Evolutionary conservation across 2,329 filamentous ascomycete species (phyloP), one percentile per base, ranked within the genome.

Genomic region (Neonectria coccinea): DNA sequence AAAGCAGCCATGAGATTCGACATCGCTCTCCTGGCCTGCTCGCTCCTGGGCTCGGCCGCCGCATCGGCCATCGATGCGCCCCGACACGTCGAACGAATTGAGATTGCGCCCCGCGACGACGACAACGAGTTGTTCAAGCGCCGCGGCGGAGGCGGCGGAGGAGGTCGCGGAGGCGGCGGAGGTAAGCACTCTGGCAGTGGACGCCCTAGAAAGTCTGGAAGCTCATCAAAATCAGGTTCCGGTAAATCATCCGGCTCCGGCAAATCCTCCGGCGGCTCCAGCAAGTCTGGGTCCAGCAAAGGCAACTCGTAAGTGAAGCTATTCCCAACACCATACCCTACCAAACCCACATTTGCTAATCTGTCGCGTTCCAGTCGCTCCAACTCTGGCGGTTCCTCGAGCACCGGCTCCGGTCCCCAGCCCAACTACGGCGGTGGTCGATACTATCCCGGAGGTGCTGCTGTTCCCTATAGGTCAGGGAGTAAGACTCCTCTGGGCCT

Each of bases 381-480:
- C 55, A 83, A 81, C 62, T 33, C 71, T 0, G 87, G 87, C 68
- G 87, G 87, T 53, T 74, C 78, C 9, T 89, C 89, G 4, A 82
- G 78, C 5, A 78, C 82, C 7, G 90, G 91, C 63, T 86, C 84
- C 56, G 90, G 91, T 16, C 79, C 85, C 1, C 71, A 80, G 16
- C 88, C 87, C 4, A 65, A 73, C 1, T 93, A 85, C 72, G 90
- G 88, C 48, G 88, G 88, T 41, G 89, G 90, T 8, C 72, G 75
- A 56, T 92, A 85, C 77, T 94, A 93, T 73, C 85, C 86, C 41
- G 91, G 91, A 53, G 92, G 92, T 53, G 85, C 88, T 0, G 65
- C 80, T 3, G 74, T 76, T 0, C 91, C 92, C 2, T 95, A 92
- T 78, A 65, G 71, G 2, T 69, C 91, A 2, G 90, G 90, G 7